A percentile compares a stretch with the other conserved stretches of the same genome.
phyloP scores from a whole-genome alignment of 306 rosid species.

The Cajanus cajan region DNA sequence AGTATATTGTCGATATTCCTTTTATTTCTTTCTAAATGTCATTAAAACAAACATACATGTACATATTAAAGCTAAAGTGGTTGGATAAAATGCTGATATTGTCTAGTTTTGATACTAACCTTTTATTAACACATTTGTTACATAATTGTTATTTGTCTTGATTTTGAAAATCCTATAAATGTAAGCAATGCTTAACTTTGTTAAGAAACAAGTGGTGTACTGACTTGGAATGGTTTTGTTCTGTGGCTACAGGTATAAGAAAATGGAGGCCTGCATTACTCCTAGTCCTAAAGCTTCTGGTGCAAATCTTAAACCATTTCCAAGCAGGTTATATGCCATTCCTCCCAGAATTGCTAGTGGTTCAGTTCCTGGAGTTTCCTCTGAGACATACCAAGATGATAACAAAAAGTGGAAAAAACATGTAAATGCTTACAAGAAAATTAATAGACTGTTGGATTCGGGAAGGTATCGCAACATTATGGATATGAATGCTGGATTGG shows the following conservation, averaged over 20 bases:
- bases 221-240: slow-evolving; percentile 25
- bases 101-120: not conserved
- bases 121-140: not conserved
- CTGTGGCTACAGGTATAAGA: slow-evolving; percentile 56
- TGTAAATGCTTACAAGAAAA: slow-evolving; percentile 60
- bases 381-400: slow-evolving; percentile 53
- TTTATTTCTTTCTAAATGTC: not conserved
- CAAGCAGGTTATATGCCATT: slow-evolving; percentile 56
- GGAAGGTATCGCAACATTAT: slow-evolving; percentile 73
- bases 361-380: slow-evolving; percentile 58
- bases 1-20: not conserved
- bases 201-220: not conserved
- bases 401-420: slow-evolving; percentile 68
- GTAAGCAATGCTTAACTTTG: not conserved
- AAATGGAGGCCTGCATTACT: slow-evolving; percentile 64
- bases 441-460: slow-evolving; percentile 52
- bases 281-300: slow-evolving; percentile 52
- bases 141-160: not conserved
- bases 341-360: slow-evolving; percentile 71
- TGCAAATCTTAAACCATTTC: slow-evolving; percentile 56
- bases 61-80: not conserved
- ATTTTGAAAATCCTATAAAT: not conserved
- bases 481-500: slow-evolving; percentile 76
- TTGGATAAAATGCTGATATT: not conserved
- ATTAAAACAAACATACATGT: not conserved